These are phyloP conservation scores for Suillus hirtellus DNA, from an alignment of 768 basidiomycete genomes.

Conservation along the genomic window DNA sequence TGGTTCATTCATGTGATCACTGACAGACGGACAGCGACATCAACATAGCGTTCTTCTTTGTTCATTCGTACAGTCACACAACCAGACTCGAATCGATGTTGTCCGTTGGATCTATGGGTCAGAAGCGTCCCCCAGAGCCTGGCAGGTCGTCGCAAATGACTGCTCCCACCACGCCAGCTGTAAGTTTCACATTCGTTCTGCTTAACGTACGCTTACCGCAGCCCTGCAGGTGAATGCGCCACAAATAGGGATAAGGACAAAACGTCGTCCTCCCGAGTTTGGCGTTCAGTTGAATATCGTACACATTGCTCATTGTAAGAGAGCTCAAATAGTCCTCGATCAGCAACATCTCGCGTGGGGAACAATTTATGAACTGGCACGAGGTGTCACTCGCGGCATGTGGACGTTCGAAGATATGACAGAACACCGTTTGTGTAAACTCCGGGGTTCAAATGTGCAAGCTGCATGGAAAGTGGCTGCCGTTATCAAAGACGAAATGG, in stretches of 20 bases:
- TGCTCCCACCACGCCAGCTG: background rate
- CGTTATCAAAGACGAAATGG: constrained; percentile 23
- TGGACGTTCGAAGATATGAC: constrained; percentile 43
- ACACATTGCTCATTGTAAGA: constrained; percentile 34
- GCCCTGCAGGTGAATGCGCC: background rate
- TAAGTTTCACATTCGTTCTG: background rate
- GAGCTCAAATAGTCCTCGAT: constrained; percentile 36
- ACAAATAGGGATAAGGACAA: background rate
- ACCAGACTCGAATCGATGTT: background rate
- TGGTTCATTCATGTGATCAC: background rate
- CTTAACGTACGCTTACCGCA: background rate
- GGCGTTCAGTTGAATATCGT: constrained; percentile 1
- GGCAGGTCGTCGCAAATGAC: background rate
- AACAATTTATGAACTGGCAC: constrained; percentile 46
- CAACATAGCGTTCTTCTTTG: background rate
- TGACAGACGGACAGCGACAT: background rate
- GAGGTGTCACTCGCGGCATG: constrained; percentile 35
- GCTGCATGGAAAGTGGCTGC: constrained; percentile 30
- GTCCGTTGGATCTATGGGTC: background rate
- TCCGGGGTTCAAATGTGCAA: constrained; percentile 35
- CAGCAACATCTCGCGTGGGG: constrained; percentile 40
- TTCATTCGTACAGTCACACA: constrained; percentile 3
- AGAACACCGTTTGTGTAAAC: constrained; percentile 21
- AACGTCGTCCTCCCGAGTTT: constrained; percentile 4
- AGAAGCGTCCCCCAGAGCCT: constrained; percentile 1